A percentile compares a stretch with the other conserved stretches of the same genome.
These are phyloP conservation scores for Dunaliella primolecta DNA, from an alignment of 139 green algal species.

Conservation along the genomic window DNA sequence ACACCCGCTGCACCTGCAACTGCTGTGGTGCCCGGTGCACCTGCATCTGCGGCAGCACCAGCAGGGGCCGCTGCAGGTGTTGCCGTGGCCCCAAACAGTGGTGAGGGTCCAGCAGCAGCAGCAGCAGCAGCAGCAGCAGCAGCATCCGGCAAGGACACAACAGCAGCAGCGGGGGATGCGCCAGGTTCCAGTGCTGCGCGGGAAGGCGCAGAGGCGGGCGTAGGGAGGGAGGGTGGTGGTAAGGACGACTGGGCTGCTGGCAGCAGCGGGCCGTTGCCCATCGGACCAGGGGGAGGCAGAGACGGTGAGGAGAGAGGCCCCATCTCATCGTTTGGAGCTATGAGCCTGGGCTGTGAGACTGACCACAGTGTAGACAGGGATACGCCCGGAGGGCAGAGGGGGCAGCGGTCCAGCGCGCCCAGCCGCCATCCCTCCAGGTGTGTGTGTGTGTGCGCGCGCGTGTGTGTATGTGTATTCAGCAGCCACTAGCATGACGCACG, in stretches of 20 bases:
- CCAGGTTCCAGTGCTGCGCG: background rate
- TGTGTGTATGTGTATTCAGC: no score
- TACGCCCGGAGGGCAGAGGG: background rate
- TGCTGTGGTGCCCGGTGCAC: background rate
- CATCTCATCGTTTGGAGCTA: background rate
- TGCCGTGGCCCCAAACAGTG: no score
- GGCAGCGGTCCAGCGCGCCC: background rate
- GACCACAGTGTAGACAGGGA: background rate
- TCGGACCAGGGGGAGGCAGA: background rate
- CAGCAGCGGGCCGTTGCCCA: background rate
- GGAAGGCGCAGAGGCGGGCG: background rate
- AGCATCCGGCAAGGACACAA: background rate
- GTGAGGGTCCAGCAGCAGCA: no score
- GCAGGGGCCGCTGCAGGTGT: no score
- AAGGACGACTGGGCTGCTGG: no score
- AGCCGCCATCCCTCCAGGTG: background rate
- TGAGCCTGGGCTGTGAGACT: background rate
- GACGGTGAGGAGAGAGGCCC: background rate
- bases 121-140: background rate
- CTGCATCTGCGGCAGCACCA: background rate
- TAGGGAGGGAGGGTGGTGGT: no score
- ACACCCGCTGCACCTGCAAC: background rate
- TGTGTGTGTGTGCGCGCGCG: no score
- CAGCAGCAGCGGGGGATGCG: background rate
- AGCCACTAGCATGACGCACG: no score